A percentile compares a stretch with the other conserved stretches of the same genome.
Evolutionary conservation across 2,329 filamentous ascomycete genomes (phyloP).

Genomic region (Phyllosticta citrichinensis): DNA sequence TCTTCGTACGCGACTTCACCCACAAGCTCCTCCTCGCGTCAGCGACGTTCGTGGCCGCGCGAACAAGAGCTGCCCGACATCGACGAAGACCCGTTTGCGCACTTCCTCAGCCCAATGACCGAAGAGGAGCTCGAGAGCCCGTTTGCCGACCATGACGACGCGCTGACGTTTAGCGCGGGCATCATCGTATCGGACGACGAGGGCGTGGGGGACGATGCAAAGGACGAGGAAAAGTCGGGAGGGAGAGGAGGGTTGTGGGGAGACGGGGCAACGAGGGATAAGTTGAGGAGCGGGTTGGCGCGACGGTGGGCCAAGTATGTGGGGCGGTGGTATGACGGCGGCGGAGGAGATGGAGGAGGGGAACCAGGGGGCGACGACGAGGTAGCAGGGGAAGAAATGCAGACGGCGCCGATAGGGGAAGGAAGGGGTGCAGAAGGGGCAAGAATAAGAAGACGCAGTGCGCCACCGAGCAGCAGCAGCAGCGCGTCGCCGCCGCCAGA

Average conservation of each 20-base stretch:
- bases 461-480: background rate
- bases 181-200: conserved; percentile 22
- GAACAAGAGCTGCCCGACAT: conserved; percentile 24
- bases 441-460: background rate
- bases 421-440: background rate
- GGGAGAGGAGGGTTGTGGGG: conserved; percentile 13
- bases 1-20: background rate
- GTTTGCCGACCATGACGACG: conserved; percentile 8
- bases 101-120: conserved; percentile 32
- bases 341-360: conserved; percentile 6
- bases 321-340: conserved; percentile 22
- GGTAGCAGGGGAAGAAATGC: conserved; percentile 12
- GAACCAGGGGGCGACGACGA: conserved; percentile 19
- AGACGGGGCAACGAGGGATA: conserved; percentile 20
- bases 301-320: conserved; percentile 33
- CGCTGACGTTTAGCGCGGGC: conserved; percentile 27
- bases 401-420: background rate
- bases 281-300: conserved; percentile 29
- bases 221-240: background rate
- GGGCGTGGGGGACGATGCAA: conserved; percentile 13
- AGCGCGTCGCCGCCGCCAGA: background rate
- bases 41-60: background rate
- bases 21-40: background rate
- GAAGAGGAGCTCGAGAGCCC: conserved; percentile 25
- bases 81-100: conserved; percentile 33